Percentiles rank a stretch among this genome's conserved stretches.
phyloP scores from a whole-genome alignment of 371 early-diverging fungal genomes.

The Rhizopus stolonifer region DNA sequence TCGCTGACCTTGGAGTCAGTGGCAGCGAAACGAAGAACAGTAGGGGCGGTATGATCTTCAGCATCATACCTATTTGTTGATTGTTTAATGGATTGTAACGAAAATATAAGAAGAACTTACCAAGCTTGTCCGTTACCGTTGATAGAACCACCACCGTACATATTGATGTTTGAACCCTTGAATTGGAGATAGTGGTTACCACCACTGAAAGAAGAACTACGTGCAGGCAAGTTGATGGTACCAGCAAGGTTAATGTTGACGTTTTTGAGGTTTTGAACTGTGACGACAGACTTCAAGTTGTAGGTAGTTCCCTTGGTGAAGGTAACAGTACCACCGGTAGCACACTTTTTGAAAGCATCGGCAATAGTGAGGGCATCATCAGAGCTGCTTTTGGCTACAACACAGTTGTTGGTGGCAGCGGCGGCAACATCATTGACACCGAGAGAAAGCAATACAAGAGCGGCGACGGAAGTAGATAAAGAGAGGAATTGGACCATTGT shows the following conservation, averaged over 20 bases:
- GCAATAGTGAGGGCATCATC: slow-evolving; percentile 30
- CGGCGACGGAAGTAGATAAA: not conserved
- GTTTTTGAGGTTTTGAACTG: no score
- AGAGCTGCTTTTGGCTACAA: slow-evolving; percentile 14
- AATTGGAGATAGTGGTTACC: slow-evolving; percentile 25
- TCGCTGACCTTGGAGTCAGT: slow-evolving; percentile 32
- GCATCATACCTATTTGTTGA: no score
- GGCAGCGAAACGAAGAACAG: slow-evolving; percentile 28
- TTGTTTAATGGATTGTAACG: no score
- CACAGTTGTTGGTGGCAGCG: slow-evolving; percentile 29
- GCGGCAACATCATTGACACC: not conserved
- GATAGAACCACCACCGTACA: slow-evolving; percentile 26
- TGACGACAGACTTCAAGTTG: no score
- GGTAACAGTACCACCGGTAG: slow-evolving; percentile 31
- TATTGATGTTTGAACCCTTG: slow-evolving; percentile 26
- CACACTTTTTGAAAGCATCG: slow-evolving; percentile 29
- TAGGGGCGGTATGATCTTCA: slow-evolving; percentile 35
- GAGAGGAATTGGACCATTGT: not conserved
- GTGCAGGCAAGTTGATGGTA: slow-evolving; percentile 25
- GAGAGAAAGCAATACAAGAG: not conserved
- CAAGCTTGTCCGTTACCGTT: slow-evolving; percentile 35
- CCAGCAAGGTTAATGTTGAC: slow-evolving; percentile 31
- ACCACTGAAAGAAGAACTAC: slow-evolving; percentile 23
- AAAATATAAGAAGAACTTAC: slow-evolving; percentile 22
- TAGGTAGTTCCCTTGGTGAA: slow-evolving; percentile 28